These are phyloP conservation scores for Lactarius quietus DNA, from an alignment of 768 basidiomycete species.

Conservation along the genomic window DNA sequence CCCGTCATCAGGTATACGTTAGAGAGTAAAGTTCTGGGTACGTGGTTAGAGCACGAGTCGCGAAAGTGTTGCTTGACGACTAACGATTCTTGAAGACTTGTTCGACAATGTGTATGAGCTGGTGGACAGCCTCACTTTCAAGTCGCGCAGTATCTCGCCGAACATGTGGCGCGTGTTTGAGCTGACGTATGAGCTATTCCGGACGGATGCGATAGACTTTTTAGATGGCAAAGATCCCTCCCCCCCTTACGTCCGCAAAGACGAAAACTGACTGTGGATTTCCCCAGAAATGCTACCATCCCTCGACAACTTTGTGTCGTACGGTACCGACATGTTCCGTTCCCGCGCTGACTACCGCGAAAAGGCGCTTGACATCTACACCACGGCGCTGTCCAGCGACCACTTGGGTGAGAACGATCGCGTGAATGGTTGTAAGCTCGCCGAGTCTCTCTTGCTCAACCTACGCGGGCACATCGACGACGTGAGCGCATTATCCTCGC, in stretches of 20 bases:
- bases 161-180: conserved; percentile 89
- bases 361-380: conserved; percentile 82
- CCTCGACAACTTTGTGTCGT: conserved; percentile 86
- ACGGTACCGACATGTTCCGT: conserved; percentile 73
- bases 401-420: conserved; percentile 82
- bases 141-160: conserved; percentile 67
- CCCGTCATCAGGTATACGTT: conserved; percentile 76
- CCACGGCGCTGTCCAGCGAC: conserved; percentile 60
- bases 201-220: conserved; percentile 79
- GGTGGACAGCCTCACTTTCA: conserved; percentile 82
- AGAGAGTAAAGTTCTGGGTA: conserved; percentile 73
- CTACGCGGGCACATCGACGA: conserved; percentile 76
- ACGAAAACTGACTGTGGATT: conserved; percentile 4
- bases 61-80: conserved; percentile 1
- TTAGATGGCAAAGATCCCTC: conserved; percentile 52
- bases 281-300: conserved; percentile 78
- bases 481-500: conserved; percentile 39
- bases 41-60: conserved; percentile 27
- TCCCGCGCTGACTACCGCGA: conserved; percentile 68
- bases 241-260: background rate
- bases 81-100: conserved; percentile 50
- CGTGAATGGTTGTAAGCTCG: conserved; percentile 81
- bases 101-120: conserved; percentile 87
- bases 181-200: conserved; percentile 78
- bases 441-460: conserved; percentile 78